Evolutionary conservation across 139 green algal species (phyloP), one percentile per base, ranked within the genome.

Genomic region (Coelastrella sp.): DNA sequence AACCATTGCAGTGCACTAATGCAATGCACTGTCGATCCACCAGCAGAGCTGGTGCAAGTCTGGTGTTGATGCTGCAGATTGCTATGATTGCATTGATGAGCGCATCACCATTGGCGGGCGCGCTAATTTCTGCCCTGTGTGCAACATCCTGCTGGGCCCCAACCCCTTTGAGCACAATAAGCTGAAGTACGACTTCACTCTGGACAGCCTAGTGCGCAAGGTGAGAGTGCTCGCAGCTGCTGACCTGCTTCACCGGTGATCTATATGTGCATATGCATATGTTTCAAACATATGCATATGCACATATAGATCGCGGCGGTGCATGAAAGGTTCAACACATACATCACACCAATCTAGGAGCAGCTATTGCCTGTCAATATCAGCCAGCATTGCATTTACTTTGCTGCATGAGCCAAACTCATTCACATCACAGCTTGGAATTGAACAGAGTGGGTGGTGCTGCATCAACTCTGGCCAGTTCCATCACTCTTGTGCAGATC

Each of bases 101-200:
- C 48, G 68, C 3, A 78, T 91, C 38, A 74, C 75, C 2, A 85
- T 91, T 15, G 87, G 87, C 40, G 87, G 87, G 79, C 62, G 64
- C 5, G 74, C 64, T 43, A 91, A 91, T 74, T 48, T 78, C 27
- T 91, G 88, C 75, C 88, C 88, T 0, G 73, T 85, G 48, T 91
- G 88, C 81, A 76, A 75, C 19, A 34, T 71, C 9, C 51, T 91
- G 59, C 68, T 91, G 81, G 88, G 88, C 0, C 85, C 85, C 67
- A 89, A 86, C 75, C 88, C 88, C 25, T 91, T 83, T 41, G 88
- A 89, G 62, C 80, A 88, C 67, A 62, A 83, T 62, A 81, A 86
- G 51, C 74, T 91, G 2, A 64, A 81, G 67, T 89, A 91, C 48
- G 87, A 91, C 72, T 83, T 50, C 30, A 67, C 76, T 6, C 72